phyloP scores from a whole-genome alignment of 2,329 filamentous ascomycete species.

The Chrysoporthe austroafricana region DNA sequence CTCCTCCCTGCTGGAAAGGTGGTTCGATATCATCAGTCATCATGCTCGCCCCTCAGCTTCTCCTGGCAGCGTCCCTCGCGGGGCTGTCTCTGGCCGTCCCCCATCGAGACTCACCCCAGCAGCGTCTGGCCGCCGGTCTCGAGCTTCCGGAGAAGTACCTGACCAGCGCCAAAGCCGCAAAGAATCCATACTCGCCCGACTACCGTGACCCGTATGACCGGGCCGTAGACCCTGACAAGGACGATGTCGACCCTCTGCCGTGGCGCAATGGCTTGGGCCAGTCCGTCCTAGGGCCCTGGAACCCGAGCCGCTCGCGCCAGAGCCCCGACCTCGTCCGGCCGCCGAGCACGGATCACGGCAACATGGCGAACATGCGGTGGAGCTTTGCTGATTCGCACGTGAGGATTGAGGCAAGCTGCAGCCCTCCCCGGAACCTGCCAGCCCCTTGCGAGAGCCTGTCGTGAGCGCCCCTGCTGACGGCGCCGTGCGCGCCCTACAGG shows the following conservation, averaged over 20 bases:
- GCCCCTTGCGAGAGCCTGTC: no score
- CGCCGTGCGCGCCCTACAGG: slow-evolving; percentile 44
- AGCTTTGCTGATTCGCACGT: slow-evolving; percentile 68
- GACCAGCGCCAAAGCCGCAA: slow-evolving; percentile 35
- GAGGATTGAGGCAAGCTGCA: slow-evolving; percentile 57
- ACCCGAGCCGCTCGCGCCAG: slow-evolving; percentile 67
- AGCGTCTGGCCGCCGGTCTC: slow-evolving; percentile 56
- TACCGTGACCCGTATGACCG: slow-evolving; percentile 65
- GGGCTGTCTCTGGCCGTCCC: slow-evolving; percentile 35
- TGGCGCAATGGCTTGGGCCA: slow-evolving; percentile 67
- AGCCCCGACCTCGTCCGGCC: slow-evolving; percentile 74
- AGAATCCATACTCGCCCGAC: slow-evolving; percentile 61
- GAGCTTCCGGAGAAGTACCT: slow-evolving; percentile 49
- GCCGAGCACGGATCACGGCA: slow-evolving; percentile 73
- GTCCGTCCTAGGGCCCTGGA: slow-evolving; percentile 71
- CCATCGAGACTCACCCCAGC: slow-evolving; percentile 55
- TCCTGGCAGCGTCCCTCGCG: slow-evolving; percentile 32
- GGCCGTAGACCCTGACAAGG: slow-evolving; percentile 63
- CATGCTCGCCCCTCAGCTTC: slow-evolving; percentile 22
- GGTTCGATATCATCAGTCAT: not conserved
- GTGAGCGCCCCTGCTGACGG: not conserved
- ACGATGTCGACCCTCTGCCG: slow-evolving; percentile 67
- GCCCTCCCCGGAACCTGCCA: no score
- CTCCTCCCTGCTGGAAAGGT: not conserved
- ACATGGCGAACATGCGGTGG: slow-evolving; percentile 74